Conservation (phyloP, 805 yeast genomes). For the Candida pseudoglaebosa region DNA sequence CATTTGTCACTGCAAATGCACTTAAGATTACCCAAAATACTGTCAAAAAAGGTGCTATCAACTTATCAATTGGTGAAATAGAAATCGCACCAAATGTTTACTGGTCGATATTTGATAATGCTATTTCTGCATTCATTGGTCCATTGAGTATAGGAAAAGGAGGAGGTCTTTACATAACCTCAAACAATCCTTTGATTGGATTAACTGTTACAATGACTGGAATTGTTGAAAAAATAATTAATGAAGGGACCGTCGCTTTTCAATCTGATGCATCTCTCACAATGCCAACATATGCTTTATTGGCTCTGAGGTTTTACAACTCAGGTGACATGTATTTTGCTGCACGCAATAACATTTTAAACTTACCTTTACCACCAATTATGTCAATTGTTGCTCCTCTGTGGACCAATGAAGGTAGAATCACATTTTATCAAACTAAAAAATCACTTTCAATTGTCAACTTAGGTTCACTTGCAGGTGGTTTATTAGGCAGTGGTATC, state of each 20-base stretch:
- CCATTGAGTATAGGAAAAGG: conserved; percentile 9
- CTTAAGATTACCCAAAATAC: conserved; percentile 3
- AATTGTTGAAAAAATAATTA: conserved; percentile 11
- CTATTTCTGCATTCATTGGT: conserved; percentile 11
- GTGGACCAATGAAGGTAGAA: conserved; percentile 12
- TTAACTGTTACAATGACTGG: conserved; percentile 11
- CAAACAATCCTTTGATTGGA: conserved; percentile 10
- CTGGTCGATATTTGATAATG: conserved; percentile 16
- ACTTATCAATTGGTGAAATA: conserved; percentile 7
- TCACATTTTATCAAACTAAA: conserved; percentile 10
- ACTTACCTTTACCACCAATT: conserved; percentile 12
- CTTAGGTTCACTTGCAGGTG: conserved; percentile 11
- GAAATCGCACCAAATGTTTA: conserved; percentile 12
- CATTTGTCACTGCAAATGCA: not conserved
- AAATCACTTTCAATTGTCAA: conserved; percentile 10
- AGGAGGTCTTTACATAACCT: conserved; percentile 16
- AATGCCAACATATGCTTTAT: conserved; percentile 12
- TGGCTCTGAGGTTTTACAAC: conserved; percentile 12
- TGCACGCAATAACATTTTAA: conserved; percentile 9
- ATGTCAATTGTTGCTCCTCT: conserved; percentile 10
- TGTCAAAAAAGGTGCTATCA: not conserved
- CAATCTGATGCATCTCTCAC: conserved; percentile 11
- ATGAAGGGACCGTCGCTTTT: conserved; percentile 19
- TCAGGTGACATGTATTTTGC: conserved; percentile 15
- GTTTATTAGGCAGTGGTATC: no score